Base-by-base conservation (phyloP, 208 protist genomes). In the Novymonas esmeraldas region DNA sequence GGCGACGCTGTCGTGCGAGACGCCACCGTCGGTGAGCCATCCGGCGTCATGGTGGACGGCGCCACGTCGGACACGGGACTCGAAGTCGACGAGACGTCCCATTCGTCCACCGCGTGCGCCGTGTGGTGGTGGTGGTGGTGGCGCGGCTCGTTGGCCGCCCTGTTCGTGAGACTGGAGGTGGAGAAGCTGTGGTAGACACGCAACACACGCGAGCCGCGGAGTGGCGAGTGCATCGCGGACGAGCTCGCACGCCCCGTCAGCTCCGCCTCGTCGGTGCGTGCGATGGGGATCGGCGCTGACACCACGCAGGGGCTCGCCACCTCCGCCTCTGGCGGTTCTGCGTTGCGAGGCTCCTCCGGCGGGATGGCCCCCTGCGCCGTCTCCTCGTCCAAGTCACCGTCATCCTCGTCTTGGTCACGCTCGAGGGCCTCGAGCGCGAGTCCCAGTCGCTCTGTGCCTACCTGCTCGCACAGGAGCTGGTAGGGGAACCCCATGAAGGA, bases 401-500 rank as follows among this genome's bases (percentile, higher is more conserved):
- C 62, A 13, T 59, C 66, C 10, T 56, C 57, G 1, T 54, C 70
- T 34, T 71, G 34, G 20, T 79, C 52, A 24, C 56, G 56, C 33
- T 57, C 61, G 31, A 80, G 52, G 7, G 62, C 70, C 52, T 83
- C 81, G 33, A 87, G 63, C 3, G 77, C 73, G 24, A 87, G 68
- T 16, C 64, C 70, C 20, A 88, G 72, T 2, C 73, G 60, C 42
- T 77, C 54, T 33, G 73, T 80, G 24, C 82, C 82, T 3, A 88
- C 70, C 66, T 88, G 82, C 44, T 88, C 82, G 39, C 79, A 88
- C 45, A 88, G 65, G 6, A 88, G 72, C 60, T 85, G 78, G 34
- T 85, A 85, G 22, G 82, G 82, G 28, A 88, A 85, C 52, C 78
- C 82, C 72, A 88, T 84, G 67, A 88, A 88, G 58, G 82, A 88